These are phyloP conservation scores for Trichosanthes truncata DNA, from an alignment of 306 rosid species.

Conservation along the genomic window DNA sequence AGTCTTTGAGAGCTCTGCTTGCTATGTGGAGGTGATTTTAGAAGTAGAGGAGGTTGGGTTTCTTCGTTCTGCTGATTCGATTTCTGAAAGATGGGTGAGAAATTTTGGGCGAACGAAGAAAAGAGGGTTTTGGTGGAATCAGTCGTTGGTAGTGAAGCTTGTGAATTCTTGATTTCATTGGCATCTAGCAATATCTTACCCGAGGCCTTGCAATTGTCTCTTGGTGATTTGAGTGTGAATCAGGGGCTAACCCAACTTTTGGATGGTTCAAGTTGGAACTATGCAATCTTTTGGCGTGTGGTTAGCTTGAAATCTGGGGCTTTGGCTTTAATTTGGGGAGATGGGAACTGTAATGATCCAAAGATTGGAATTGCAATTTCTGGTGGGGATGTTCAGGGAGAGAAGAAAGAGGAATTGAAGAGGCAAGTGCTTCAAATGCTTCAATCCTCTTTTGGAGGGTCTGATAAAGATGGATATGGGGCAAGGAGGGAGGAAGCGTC, in stretches of 20 bases:
- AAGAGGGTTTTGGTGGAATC: conserved; percentile 69
- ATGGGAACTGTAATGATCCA: conserved; percentile 50
- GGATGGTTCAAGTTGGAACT: conserved; percentile 63
- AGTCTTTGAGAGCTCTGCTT: neutral
- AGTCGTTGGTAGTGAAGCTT: conserved; percentile 73
- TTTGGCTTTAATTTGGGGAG: conserved; percentile 64
- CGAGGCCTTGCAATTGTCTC: conserved; percentile 25
- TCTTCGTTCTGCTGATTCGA: neutral
- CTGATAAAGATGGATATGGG: conserved; percentile 30
- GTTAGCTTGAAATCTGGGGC: conserved; percentile 67
- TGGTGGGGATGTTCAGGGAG: conserved; percentile 16
- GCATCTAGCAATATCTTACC: conserved; percentile 46
- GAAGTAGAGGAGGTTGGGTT: neutral
- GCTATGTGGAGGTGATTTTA: neutral
- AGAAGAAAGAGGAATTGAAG: conserved; percentile 38
- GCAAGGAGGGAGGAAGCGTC: conserved; percentile 39
- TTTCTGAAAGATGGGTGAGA: conserved; percentile 39
- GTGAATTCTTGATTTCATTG: conserved; percentile 48
- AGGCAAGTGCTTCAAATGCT: conserved; percentile 63
- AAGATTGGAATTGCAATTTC: conserved; percentile 21
- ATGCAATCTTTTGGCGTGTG: conserved; percentile 75
- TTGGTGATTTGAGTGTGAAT: conserved; percentile 32
- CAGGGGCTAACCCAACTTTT: conserved; percentile 53
- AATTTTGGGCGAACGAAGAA: conserved; percentile 63
- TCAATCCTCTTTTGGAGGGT: conserved; percentile 40